A percentile compares a stretch with the other conserved stretches of the same genome.
phyloP scores from a whole-genome alignment of 2,329 filamentous ascomycete genomes.

The Hysterium pulicare region DNA sequence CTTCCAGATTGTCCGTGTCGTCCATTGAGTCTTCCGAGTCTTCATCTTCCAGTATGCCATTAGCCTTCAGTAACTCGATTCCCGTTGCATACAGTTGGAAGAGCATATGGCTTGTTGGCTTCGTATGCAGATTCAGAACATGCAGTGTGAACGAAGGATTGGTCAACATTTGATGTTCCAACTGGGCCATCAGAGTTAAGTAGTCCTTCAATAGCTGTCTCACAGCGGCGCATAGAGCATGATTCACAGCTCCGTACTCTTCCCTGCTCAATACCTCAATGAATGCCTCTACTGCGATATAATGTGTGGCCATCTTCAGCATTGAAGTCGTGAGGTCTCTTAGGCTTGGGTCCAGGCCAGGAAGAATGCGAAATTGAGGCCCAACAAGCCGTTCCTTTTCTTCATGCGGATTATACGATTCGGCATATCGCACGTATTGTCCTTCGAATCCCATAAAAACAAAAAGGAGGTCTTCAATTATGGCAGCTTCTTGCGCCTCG shows the following conservation, averaged over 20 bases:
- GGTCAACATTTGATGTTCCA: constrained; percentile 89
- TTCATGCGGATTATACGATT: constrained; percentile 75
- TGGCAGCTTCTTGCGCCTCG: constrained; percentile 78
- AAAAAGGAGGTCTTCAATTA: constrained; percentile 87
- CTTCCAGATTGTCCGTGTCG: constrained; percentile 81
- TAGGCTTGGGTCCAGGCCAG: constrained; percentile 85
- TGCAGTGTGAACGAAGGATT: constrained; percentile 89
- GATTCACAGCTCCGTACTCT: constrained; percentile 91
- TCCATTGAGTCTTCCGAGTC: constrained; percentile 63
- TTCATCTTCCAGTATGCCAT: constrained; percentile 76
- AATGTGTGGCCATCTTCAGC: constrained; percentile 92
- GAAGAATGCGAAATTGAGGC: constrained; percentile 72
- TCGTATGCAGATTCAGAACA: constrained; percentile 84
- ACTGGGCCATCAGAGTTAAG: constrained; percentile 83
- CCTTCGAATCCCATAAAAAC: constrained; percentile 98
- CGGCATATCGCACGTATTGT: constrained; percentile 88
- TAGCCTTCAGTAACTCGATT: constrained; percentile 76
- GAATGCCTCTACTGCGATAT: constrained; percentile 85
- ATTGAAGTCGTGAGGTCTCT: constrained; percentile 84
- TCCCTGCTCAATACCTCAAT: constrained; percentile 91
- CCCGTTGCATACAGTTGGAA: constrained; percentile 81
- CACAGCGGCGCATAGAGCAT: constrained; percentile 93
- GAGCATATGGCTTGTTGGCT: constrained; percentile 88
- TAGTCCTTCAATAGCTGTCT: constrained; percentile 91
- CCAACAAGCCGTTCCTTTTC: constrained; percentile 86